These are phyloP conservation scores for Pseudocercospora macadamiae DNA, from an alignment of 2,329 filamentous ascomycete species.

Conservation along the genomic window DNA sequence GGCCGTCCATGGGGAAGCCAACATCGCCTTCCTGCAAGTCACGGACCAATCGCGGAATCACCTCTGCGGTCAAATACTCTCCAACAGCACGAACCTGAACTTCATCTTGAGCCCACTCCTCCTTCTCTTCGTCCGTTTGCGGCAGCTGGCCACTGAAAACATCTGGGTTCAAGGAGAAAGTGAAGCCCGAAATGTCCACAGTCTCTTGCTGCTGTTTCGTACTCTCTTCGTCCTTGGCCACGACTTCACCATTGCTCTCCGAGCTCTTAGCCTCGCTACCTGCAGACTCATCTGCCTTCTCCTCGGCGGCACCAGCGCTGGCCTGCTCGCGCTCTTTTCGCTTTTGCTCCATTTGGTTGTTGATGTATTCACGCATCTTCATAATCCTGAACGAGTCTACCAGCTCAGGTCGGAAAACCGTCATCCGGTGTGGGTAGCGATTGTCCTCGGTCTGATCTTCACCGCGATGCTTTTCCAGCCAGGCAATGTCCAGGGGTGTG, in stretches of 20 bases:
- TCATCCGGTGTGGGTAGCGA: conserved; percentile 93
- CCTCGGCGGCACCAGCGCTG: conserved; percentile 21
- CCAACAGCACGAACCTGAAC: conserved; percentile 84
- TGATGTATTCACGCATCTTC: conserved; percentile 88
- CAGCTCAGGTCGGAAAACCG: conserved; percentile 85
- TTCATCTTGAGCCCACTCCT: conserved; percentile 80
- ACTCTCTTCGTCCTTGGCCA: conserved; percentile 32
- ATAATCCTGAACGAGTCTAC: conserved; percentile 82
- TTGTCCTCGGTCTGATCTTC: conserved; percentile 54
- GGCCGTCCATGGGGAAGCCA: conserved; percentile 98
- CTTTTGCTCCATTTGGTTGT: conserved; percentile 71
- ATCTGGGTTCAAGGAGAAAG: conserved; percentile 89
- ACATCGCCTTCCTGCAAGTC: conserved; percentile 91
- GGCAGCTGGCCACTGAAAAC: conserved; percentile 91
- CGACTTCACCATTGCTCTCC: conserved; percentile 17
- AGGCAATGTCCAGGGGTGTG: conserved; percentile 85
- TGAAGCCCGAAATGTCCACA: conserved; percentile 85
- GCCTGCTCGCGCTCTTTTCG: conserved; percentile 40
- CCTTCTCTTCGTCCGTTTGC: conserved; percentile 88
- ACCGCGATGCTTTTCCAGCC: conserved; percentile 77
- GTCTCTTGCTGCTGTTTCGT: conserved; percentile 58
- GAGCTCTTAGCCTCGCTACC: conserved; percentile 26
- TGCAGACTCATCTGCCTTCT: conserved; percentile 36
- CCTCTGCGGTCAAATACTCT: conserved; percentile 71
- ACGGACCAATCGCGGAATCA: conserved; percentile 81